phyloP scores from a whole-genome alignment of 2,329 filamentous ascomycete species.

The Ascochyta koolunga region DNA sequence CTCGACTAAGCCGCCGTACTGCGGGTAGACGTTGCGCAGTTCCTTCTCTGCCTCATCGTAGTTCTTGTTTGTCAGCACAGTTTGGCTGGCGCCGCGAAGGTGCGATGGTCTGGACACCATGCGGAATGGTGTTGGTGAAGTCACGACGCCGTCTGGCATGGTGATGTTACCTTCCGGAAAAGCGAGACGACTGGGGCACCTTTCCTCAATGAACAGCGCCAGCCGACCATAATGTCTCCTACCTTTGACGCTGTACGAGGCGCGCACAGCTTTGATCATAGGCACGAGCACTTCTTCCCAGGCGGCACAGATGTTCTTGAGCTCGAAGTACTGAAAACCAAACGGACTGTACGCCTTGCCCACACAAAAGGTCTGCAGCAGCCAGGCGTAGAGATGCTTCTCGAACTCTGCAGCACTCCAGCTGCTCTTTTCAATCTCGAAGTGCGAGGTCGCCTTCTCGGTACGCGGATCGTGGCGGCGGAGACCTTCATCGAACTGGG shows the following conservation, averaged over 20 bases:
- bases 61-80: conserved; percentile 25
- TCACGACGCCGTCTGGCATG: conserved; percentile 12
- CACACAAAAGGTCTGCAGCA: conserved; percentile 41
- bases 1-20: conserved; percentile 41
- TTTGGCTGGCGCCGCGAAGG: not conserved
- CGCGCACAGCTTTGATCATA: conserved; percentile 37
- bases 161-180: conserved; percentile 39
- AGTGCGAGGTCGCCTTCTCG: conserved; percentile 22
- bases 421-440: conserved; percentile 32
- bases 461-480: conserved; percentile 35
- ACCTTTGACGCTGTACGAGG: conserved; percentile 36
- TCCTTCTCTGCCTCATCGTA: conserved; percentile 37
- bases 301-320: conserved; percentile 32
- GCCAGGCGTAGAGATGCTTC: conserved; percentile 41
- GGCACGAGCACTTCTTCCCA: conserved; percentile 41
- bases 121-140: conserved; percentile 32
- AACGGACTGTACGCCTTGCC: conserved; percentile 38
- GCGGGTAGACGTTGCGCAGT: conserved; percentile 35
- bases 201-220: conserved; percentile 39
- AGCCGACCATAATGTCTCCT: conserved; percentile 40
- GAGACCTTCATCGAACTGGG: conserved; percentile 35
- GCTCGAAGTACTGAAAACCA: conserved; percentile 38
- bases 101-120: conserved; percentile 23
- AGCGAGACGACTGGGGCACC: conserved; percentile 35
- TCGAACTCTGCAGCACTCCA: conserved; percentile 39